Evolutionary conservation across 768 basidiomycete species (phyloP).

Genomic region (Rhodosporidiobolus odoratus): DNA sequence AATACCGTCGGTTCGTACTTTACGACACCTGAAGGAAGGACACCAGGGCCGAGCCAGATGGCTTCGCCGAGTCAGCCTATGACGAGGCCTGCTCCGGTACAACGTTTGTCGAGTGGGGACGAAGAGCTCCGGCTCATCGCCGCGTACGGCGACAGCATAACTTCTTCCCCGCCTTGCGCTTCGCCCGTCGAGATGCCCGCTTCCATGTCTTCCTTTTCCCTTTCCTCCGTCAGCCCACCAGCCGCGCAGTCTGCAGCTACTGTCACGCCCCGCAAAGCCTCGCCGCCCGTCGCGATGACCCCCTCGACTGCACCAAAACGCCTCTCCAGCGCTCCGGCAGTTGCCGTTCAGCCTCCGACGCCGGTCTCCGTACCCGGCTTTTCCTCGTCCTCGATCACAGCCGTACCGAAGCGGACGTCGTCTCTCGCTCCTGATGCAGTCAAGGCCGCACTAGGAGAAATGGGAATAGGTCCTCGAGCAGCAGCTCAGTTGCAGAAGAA

Average conservation of each 20-base stretch:
- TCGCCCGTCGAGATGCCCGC: slow-evolving; percentile 10
- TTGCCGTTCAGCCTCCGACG: slow-evolving; percentile 29
- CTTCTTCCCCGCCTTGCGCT: neutral
- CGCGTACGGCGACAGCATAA: slow-evolving; percentile 26
- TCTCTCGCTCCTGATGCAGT: slow-evolving; percentile 20
- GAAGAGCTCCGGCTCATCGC: slow-evolving; percentile 33
- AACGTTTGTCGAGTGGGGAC: slow-evolving; percentile 27
- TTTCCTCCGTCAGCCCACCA: neutral
- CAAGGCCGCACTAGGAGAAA: slow-evolving; percentile 8
- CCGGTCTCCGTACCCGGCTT: slow-evolving; percentile 13
- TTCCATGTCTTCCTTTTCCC: neutral
- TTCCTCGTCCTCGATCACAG: neutral
- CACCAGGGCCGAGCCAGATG: too few species aligned
- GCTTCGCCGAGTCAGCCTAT: neutral
- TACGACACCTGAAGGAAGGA: too few species aligned
- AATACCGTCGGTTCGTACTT: too few species aligned
- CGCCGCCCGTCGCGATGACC: neutral
- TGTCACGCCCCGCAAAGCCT: neutral
- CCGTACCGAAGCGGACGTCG: slow-evolving; percentile 9
- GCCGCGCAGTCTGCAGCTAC: neutral
- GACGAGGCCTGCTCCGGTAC: neutral
- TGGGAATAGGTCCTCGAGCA: slow-evolving; percentile 11
- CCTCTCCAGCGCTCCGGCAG: neutral
- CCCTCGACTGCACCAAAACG: neutral
- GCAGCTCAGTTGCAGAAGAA: neutral